These are phyloP conservation scores for Verticillium nubilum DNA, from an alignment of 2,329 filamentous ascomycete species.

Conservation along the genomic window DNA sequence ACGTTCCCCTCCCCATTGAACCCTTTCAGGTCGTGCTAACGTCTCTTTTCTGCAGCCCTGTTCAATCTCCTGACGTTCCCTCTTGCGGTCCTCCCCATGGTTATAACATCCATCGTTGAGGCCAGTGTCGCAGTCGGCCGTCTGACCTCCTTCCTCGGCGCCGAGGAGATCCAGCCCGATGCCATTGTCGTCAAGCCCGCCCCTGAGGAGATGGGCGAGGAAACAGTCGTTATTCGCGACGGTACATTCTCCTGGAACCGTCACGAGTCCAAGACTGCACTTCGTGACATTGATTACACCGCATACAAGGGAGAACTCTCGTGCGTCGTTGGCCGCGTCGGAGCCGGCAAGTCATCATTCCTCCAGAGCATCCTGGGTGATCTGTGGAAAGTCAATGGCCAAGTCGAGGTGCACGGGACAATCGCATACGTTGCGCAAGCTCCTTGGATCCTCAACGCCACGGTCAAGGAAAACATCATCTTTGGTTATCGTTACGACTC, in stretches of 20 bases:
- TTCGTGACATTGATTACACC: slow-evolving; percentile 81
- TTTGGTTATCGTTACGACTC: slow-evolving; percentile 95
- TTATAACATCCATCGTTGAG: slow-evolving; percentile 94
- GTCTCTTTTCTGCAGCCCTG: slow-evolving; percentile 50
- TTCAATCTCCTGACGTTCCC: slow-evolving; percentile 98
- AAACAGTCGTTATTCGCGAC: slow-evolving; percentile 76
- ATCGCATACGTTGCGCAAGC: slow-evolving; percentile 91
- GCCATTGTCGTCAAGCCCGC: slow-evolving; percentile 68
- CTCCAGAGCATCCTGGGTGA: slow-evolving; percentile 86
- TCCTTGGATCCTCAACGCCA: slow-evolving; percentile 97
- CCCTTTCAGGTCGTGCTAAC: background rate
- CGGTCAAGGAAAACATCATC: slow-evolving; percentile 92
- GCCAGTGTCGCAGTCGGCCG: slow-evolving; percentile 87
- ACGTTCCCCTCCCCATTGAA: slow-evolving; percentile 1
- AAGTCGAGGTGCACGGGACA: slow-evolving; percentile 75
- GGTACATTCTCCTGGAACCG: slow-evolving; percentile 95
- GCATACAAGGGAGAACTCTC: slow-evolving; percentile 90
- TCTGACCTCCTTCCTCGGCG: slow-evolving; percentile 75
- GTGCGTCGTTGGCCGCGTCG: slow-evolving; percentile 92
- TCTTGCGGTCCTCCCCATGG: slow-evolving; percentile 90
- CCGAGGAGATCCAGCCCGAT: slow-evolving; percentile 85
- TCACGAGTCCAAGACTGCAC: slow-evolving; percentile 62
- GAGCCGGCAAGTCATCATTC: slow-evolving; percentile 89
- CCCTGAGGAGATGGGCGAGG: slow-evolving; percentile 73
- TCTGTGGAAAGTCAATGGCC: slow-evolving; percentile 81